Evolutionary conservation across 768 basidiomycete genomes (phyloP).

Genomic region (Pleurotus platypus): DNA sequence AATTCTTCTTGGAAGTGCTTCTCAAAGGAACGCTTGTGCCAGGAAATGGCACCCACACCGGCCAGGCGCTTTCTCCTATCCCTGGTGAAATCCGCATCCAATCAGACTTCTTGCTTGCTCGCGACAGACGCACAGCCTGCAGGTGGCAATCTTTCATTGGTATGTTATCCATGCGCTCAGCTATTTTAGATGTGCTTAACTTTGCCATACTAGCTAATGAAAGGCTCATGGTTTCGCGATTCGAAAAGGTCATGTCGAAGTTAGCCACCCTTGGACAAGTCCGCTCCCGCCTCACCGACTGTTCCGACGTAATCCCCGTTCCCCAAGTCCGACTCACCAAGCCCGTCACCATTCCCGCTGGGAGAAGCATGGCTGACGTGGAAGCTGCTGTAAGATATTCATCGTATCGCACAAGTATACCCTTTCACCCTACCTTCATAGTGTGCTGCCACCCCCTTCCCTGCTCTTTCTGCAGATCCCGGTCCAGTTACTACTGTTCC

Average conservation of each 20-base stretch:
- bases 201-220: slow-evolving; percentile 16
- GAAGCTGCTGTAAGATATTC: slow-evolving; percentile 19
- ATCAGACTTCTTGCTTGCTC: slow-evolving; percentile 22
- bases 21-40: slow-evolving; percentile 23
- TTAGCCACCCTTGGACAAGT: slow-evolving; percentile 25
- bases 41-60: slow-evolving; percentile 18
- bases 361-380: slow-evolving; percentile 23
- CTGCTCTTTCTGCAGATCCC: slow-evolving; percentile 17
- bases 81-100: slow-evolving; percentile 26
- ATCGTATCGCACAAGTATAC: not conserved
- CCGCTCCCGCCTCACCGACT: slow-evolving; percentile 18
- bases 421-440: not conserved
- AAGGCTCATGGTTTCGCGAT: slow-evolving; percentile 16
- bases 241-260: slow-evolving; percentile 27
- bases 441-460: slow-evolving; percentile 22
- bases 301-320: slow-evolving; percentile 23
- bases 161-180: slow-evolving; percentile 5
- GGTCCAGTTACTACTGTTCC: slow-evolving; percentile 17
- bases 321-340: slow-evolving; percentile 10
- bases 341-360: slow-evolving; percentile 23
- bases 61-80: slow-evolving; percentile 20
- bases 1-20: slow-evolving; percentile 27
- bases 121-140: slow-evolving; percentile 32
- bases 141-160: slow-evolving; percentile 35
- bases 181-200: not conserved